Base-by-base conservation (phyloP, 108 stramenopile species). In the Conticribra weissflogii region DNA sequence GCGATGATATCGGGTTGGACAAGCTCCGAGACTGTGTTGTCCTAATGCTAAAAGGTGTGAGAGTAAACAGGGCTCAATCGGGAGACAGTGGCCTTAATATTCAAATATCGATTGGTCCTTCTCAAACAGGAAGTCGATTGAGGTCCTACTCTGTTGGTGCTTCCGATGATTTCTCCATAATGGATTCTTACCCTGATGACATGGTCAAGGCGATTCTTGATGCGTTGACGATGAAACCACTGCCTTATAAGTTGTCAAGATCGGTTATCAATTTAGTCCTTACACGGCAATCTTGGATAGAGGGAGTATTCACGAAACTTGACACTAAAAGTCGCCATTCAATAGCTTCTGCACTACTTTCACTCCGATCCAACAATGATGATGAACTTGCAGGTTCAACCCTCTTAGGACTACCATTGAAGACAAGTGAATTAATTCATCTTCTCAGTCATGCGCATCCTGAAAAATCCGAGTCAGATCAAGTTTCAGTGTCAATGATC, bases 91-190 rank as follows among this genome's bases (percentile, higher is more conserved):
- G 67, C 0, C 17, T 57, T 18, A 61, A 57, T 25, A 70, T 88
- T 30, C 79, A 83, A 31, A 90, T 95, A 46, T 84, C 85, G 0
- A 78, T 91, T 29, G 94, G 94, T 8, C 91, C 94, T 5, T 56
- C 78, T n/a, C 54, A 60, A 41, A 57, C 61, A n/a, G 91, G 94
- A 22, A 72, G 86, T n/a, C 59, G 94, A 66, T 53, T 63, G 25
- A 61, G 91, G 27, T 92, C 91, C 8, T 92, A 95, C 63, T 92
- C 94, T 3, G 67, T 95, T 70, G 89, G 91, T 32, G 79, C 81
- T 22, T 74, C 60, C 34, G 84, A 85, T 47, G 58, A 67, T 23
- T 55, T 78, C 30, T 53, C 48, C 9, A 51, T 78, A 24, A 32
- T 92, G 3, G 66, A 84, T 8, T 86, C 88, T 24, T 95, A 91